A percentile compares a stretch with the other conserved stretches of the same genome.
These are phyloP conservation scores for Sarocladium brachiariae DNA, from an alignment of 2,329 filamentous ascomycete genomes.

Conservation along the genomic window DNA sequence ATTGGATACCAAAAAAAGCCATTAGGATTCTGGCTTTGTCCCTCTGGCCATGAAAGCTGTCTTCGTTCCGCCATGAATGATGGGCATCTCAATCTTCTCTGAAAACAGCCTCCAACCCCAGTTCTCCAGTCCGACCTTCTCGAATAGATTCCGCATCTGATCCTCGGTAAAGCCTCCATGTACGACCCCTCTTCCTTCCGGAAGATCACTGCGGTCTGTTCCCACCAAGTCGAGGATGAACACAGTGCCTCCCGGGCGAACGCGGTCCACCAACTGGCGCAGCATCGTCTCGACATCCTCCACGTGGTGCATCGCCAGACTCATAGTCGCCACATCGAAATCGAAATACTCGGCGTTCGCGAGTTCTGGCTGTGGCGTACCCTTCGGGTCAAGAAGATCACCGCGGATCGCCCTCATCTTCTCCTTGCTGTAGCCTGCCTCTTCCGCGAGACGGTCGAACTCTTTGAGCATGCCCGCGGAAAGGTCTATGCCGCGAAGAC, in stretches of 20 bases:
- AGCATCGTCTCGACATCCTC: slow-evolving; percentile 22
- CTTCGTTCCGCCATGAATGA: slow-evolving; percentile 17
- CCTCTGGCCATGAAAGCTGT: slow-evolving; percentile 20
- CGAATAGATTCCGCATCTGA: slow-evolving; percentile 16
- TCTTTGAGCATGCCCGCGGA: slow-evolving; percentile 24
- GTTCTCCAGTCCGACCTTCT: slow-evolving; percentile 17
- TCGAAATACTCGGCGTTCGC: slow-evolving; percentile 15
- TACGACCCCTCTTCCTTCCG: slow-evolving; percentile 10
- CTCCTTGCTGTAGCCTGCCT: slow-evolving; percentile 16
- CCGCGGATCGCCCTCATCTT: slow-evolving; percentile 25
- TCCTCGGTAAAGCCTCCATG: slow-evolving; percentile 19
- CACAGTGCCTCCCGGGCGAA: slow-evolving; percentile 23
- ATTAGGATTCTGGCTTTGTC: not conserved
- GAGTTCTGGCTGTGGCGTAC: slow-evolving; percentile 15
- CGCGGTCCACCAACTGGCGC: slow-evolving; percentile 19
- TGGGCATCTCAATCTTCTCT: slow-evolving; percentile 16
- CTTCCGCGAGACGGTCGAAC: slow-evolving; percentile 23
- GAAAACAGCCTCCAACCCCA: slow-evolving; percentile 21
- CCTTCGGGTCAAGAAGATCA: slow-evolving; percentile 21
- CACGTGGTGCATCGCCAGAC: slow-evolving; percentile 30
- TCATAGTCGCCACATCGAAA: slow-evolving; percentile 28
- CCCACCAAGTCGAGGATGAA: slow-evolving; percentile 27
- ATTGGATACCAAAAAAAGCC: too few species aligned
- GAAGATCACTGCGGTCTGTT: not conserved
- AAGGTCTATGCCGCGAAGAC: slow-evolving; percentile 27